Percentiles rank a stretch among this genome's conserved stretches.
phyloP scores from a whole-genome alignment of 2,329 filamentous ascomycete genomes.

The Phialophora tarda region DNA sequence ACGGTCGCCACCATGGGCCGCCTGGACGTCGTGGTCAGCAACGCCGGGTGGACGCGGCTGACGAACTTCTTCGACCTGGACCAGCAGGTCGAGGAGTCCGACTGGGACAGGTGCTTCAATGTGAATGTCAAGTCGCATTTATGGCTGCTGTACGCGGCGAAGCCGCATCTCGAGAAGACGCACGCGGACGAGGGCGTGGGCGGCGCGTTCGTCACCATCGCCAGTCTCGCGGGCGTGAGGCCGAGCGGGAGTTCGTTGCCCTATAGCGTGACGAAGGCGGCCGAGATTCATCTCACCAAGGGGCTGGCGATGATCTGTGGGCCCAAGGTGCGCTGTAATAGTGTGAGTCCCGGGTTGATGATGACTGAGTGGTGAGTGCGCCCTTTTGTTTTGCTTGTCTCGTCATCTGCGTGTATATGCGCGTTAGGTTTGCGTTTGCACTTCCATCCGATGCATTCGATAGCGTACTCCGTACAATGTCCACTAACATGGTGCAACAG shows the following conservation, averaged over 20 bases:
- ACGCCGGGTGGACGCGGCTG: constrained; percentile 49
- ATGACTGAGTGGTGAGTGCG: constrained; percentile 66
- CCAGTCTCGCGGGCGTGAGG: constrained; percentile 68
- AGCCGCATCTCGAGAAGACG: constrained; percentile 59
- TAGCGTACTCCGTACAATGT: neutral
- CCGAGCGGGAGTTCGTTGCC: constrained; percentile 68
- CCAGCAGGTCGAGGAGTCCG: constrained; percentile 52
- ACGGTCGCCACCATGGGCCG: constrained; percentile 54
- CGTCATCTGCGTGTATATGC: no score
- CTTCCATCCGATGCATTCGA: no score
- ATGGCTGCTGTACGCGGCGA: constrained; percentile 64
- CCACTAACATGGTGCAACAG: constrained; percentile 16
- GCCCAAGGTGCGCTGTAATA: constrained; percentile 67
- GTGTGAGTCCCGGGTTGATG: constrained; percentile 67
- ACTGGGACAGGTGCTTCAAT: constrained; percentile 65
- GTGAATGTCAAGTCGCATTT: constrained; percentile 69
- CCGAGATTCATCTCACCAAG: constrained; percentile 71
- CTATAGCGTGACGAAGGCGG: constrained; percentile 78
- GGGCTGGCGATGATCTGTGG: constrained; percentile 68
- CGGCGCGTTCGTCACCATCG: constrained; percentile 54
- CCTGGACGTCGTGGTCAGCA: constrained; percentile 54
- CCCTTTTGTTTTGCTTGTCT: no score
- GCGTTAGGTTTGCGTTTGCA: no score
- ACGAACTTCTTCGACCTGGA: constrained; percentile 45
- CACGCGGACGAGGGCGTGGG: constrained; percentile 28